Conservation (phyloP, 2,329 filamentous ascomycete genomes). For the Penicillium sp. region DNA sequence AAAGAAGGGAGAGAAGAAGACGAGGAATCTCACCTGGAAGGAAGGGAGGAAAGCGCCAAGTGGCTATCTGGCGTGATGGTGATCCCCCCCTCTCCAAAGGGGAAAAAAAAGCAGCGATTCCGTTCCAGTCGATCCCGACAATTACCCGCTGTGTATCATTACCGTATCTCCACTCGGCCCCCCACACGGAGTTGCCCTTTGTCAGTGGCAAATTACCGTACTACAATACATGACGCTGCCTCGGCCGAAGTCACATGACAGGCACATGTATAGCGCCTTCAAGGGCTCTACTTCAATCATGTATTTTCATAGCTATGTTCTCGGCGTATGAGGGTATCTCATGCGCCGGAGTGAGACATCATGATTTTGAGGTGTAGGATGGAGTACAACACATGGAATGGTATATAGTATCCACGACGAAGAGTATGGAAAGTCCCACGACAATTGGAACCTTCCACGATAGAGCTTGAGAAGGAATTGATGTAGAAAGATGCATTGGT, state of each 20-base stretch:
- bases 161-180: slow-evolving; percentile 31
- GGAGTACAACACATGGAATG: no score
- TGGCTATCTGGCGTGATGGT: slow-evolving; percentile 14
- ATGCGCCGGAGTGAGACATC: no score
- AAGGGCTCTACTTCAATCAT: no score
- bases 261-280: slow-evolving; percentile 15
- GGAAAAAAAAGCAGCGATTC: slow-evolving; percentile 6
- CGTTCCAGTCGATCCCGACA: slow-evolving; percentile 24
- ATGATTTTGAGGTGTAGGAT: no score
- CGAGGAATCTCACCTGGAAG: slow-evolving; percentile 4
- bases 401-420: no score
- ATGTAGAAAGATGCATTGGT: no score
- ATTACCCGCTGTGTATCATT: slow-evolving; percentile 30
- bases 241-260: slow-evolving; percentile 20
- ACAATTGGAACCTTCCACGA: no score
- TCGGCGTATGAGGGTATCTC: no score
- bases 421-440: no score
- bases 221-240: slow-evolving; percentile 15
- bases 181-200: slow-evolving; percentile 15
- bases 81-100: neutral
- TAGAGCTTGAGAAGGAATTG: no score
- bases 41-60: neutral
- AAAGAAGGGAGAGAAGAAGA: slow-evolving; percentile 8
- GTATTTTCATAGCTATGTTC: no score
- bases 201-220: slow-evolving; percentile 25